Percentiles rank a stretch among this genome's conserved stretches.
phyloP scores from a whole-genome alignment of 805 yeast species.

The Cyberlindnera mrakii region DNA sequence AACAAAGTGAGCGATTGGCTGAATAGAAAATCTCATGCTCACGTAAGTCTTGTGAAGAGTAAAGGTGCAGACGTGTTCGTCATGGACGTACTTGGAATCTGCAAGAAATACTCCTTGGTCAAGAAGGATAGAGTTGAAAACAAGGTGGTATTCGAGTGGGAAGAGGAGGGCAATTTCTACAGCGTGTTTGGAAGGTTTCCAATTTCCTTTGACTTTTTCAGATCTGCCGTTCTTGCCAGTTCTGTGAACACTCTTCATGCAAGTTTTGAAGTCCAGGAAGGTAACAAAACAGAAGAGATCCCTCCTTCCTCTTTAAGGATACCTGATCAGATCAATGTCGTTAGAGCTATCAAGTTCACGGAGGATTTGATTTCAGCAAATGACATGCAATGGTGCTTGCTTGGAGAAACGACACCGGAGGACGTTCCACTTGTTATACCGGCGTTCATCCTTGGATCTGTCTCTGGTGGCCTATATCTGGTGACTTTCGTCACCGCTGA shows the following conservation, averaged over 20 bases:
- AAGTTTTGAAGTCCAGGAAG: too few species aligned
- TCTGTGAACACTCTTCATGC: too few species aligned
- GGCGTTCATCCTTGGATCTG: slow-evolving; percentile 20
- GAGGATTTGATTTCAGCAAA: background rate
- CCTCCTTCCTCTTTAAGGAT: background rate
- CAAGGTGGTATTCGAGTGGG: slow-evolving; percentile 2
- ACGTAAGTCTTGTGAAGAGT: slow-evolving; percentile 11
- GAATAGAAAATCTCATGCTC: slow-evolving; percentile 7
- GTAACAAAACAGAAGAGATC: background rate
- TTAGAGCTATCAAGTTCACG: slow-evolving; percentile 5
- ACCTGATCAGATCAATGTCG: slow-evolving; percentile 20
- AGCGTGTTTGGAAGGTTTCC: background rate
- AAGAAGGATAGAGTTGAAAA: slow-evolving; percentile 6
- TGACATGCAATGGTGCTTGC: too few species aligned
- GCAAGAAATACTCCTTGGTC: slow-evolving; percentile 8
- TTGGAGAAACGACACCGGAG: too few species aligned
- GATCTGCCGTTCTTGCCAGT: too few species aligned
- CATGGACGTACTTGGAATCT: slow-evolving; percentile 16
- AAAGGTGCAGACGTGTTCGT: slow-evolving; percentile 16
- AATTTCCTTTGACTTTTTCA: background rate
- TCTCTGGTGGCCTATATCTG: slow-evolving; percentile 21
- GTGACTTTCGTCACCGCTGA: slow-evolving; percentile 12
- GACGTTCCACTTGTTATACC: slow-evolving; percentile 11
- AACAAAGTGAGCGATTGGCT: slow-evolving; percentile 19
- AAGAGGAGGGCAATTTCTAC: background rate